Conservation (phyloP, 73 alveolate species). For the Uronychia setigera region DNA sequence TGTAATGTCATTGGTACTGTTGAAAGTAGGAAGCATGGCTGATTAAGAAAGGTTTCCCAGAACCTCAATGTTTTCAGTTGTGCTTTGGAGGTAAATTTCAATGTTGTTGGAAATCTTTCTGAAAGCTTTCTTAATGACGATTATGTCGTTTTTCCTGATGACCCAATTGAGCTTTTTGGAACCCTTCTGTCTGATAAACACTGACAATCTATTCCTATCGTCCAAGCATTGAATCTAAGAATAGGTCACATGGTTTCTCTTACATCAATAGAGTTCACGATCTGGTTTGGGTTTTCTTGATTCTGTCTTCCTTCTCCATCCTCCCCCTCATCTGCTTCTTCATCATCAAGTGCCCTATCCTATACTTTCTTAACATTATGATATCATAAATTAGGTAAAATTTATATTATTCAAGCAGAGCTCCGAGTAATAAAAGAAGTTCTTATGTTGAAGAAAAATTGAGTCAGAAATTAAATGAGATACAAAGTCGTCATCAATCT, state of each 20-base stretch:
- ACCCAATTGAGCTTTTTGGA: constrained; percentile 14
- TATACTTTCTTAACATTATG: too few relatives aligned
- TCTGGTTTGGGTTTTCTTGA: neutral
- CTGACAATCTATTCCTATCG: constrained; percentile 28
- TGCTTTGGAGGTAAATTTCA: constrained; percentile 45
- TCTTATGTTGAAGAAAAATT: too few relatives aligned
- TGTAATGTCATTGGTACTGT: neutral
- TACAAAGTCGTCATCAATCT: too few relatives aligned
- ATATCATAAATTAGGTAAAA: too few relatives aligned
- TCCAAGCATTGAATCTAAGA: constrained; percentile 21
- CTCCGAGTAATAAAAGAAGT: too few relatives aligned
- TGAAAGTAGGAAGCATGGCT: constrained; percentile 21
- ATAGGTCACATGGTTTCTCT: neutral
- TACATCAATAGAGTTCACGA: neutral
- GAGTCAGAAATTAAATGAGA: too few relatives aligned
- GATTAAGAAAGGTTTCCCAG: constrained; percentile 16
- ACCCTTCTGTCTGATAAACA: constrained; percentile 36
- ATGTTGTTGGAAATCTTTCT: constrained; percentile 52
- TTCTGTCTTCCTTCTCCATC: neutral
- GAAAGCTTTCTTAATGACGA: constrained; percentile 35
- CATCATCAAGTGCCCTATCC: neutral
- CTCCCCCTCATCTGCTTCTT: neutral
- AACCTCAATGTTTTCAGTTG: constrained; percentile 12
- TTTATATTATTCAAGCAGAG: too few relatives aligned
- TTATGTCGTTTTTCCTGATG: constrained; percentile 6